Evolutionary conservation across 768 basidiomycete genomes (phyloP).

Genomic region (Psilocybe cubensis): DNA sequence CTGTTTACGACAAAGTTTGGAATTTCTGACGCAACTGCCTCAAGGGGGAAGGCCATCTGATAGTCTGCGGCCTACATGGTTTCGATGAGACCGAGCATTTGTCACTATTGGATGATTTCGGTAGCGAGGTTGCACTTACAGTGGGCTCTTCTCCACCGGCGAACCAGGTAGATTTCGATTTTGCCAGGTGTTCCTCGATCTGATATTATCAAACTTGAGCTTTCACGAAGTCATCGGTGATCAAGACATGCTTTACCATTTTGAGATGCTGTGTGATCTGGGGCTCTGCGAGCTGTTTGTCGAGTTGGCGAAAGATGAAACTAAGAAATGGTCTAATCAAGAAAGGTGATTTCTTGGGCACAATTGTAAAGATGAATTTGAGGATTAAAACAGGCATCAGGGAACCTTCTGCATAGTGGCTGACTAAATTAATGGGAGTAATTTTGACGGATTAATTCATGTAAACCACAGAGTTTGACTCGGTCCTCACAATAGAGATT

Average conservation of each 20-base stretch:
- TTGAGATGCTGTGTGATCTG: constrained; percentile 30
- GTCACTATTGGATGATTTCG: background rate
- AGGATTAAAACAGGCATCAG: constrained; percentile 43
- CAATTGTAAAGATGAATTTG: constrained; percentile 33
- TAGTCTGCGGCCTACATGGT: constrained; percentile 25
- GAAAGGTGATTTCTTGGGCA: constrained; percentile 35
- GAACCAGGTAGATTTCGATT: constrained; percentile 18
- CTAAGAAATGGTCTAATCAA: constrained; percentile 37
- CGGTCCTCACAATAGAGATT: constrained; percentile 38
- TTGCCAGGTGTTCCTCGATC: constrained; percentile 26
- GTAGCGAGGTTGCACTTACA: background rate
- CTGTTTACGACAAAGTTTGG: constrained; percentile 13
- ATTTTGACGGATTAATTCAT: background rate
- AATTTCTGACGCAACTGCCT: constrained; percentile 19
- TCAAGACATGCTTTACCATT: constrained; percentile 25
- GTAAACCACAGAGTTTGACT: background rate
- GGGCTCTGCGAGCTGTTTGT: constrained; percentile 25
- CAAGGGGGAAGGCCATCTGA: constrained; percentile 30
- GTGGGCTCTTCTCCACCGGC: constrained; percentile 23
- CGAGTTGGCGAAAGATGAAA: constrained; percentile 29
- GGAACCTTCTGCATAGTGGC: constrained; percentile 45
- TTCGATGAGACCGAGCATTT: too few species aligned
- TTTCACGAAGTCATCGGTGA: background rate
- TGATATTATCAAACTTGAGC: background rate
- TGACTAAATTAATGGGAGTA: constrained; percentile 24